Base-by-base conservation (phyloP, 805 yeast genomes). In the Saturnispora gosingensis region DNA sequence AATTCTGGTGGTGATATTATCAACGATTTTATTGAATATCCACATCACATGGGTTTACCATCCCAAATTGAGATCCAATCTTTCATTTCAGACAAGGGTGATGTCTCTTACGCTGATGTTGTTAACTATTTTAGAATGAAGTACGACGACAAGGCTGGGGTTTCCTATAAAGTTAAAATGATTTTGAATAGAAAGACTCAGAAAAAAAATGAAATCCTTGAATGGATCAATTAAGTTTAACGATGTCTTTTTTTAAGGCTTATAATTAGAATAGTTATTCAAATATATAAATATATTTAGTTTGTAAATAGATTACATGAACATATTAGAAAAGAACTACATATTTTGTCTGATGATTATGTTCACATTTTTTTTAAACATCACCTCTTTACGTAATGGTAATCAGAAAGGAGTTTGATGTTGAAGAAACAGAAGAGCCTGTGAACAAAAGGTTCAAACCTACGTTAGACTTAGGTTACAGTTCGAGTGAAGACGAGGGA, bases 11-110 rank as follows among this genome's bases (percentile, higher is more conserved):
- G 70, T 43, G 64, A 38, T 10, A 18, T 74, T 46, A 70, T 72
- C 45, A 62, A 72, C 35, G 58, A 67, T 48, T 68, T 61, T 64
- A 63, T 62, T 40, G 56, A 64, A 20, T 79, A 79, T 57, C 88
- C 89, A 36, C 78, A 78, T 61, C 56, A 57, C 4, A 84, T 80
- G 75, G 96, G 95, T 30, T 74, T 93, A 58, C 98, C 98, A 48
- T 72, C 79, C 11, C 88, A 85, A 67, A 56, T 64, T 36, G 85
- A 81, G 54, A 74, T 91, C 52, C 77, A 76, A 60, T 71, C 72
- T 48, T 87, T 77, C 66, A 79, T 90, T 51, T 78, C 80, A 30
- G 95, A 95, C 18, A 75, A 82, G 42, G 82, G 76, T 64, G 81
- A 85, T 63, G 84, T 83, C 16, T 81, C 91, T 2, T 81, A 78